phyloP scores from a whole-genome alignment of 495 filamentous ascomycete genomes.

The Hypoxylon lienhwacheense region DNA sequence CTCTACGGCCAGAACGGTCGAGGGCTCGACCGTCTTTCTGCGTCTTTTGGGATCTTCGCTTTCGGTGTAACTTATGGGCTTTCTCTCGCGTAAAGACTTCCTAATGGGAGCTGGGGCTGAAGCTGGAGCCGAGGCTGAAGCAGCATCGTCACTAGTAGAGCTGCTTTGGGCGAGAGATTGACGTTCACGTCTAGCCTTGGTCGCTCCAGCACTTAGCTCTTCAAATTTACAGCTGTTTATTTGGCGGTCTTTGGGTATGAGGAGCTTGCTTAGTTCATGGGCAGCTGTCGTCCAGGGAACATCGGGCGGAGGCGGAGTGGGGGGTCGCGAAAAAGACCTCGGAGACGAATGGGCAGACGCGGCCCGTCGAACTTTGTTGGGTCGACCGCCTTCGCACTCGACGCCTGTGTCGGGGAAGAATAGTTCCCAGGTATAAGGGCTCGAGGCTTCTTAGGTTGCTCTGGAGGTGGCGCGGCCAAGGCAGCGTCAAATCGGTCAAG shows the following conservation, averaged over 20 bases:
- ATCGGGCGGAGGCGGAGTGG: conserved; percentile 69
- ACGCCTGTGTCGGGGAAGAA: conserved; percentile 54
- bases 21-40: conserved; percentile 66
- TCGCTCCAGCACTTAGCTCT: conserved; percentile 70
- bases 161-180: conserved; percentile 50
- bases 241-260: conserved; percentile 74
- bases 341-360: conserved; percentile 30
- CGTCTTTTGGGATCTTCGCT: conserved; percentile 58
- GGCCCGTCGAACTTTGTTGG: conserved; percentile 36
- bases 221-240: conserved; percentile 72
- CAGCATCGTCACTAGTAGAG: conserved; percentile 36
- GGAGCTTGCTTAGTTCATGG: conserved; percentile 75
- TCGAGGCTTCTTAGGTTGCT: conserved; percentile 53
- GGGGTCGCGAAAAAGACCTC: conserved; percentile 38
- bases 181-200: conserved; percentile 62
- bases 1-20: conserved; percentile 50
- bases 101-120: conserved; percentile 55
- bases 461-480: conserved; percentile 49
- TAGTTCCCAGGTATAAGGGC: conserved; percentile 65
- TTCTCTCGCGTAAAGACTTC: conserved; percentile 75
- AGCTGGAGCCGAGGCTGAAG: conserved; percentile 41
- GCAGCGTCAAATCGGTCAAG: conserved; percentile 68
- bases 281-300: conserved; percentile 83
- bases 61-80: conserved; percentile 58
- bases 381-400: conserved; percentile 40